Base-by-base conservation (phyloP, 2,329 filamentous ascomycete genomes). In the Spiromastix sp. region DNA sequence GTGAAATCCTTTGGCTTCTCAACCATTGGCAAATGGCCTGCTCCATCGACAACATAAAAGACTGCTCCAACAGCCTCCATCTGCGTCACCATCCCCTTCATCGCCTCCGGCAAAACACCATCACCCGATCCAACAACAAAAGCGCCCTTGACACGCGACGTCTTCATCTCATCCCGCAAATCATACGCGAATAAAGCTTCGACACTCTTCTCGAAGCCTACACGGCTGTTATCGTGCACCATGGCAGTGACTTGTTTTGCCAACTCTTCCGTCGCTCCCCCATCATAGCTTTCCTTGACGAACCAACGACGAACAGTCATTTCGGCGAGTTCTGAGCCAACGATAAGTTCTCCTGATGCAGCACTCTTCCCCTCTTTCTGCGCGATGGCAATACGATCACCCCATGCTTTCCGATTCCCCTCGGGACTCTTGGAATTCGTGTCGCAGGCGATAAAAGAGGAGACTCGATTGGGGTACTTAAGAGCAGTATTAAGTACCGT, bases 251-350 rank as follows among this genome's bases (percentile, higher is more conserved):
- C 80, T 44, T 66, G 66, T 15, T 66, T 60, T 2, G 72, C 69
- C 55, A 70, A 44, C 54, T 55, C 58, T 62, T 77, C 54, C 44
- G 58, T 10, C 46, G 45, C 52, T 56, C 70, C 7, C 49, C 55
- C 17, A 63, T 64, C 75, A 50, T 85, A 84, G 48, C 64, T 69
- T 27, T 66, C 61, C 6, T 61, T 54, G 5, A 70, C 68, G 46
- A 93, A 87, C 85, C 85, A 93, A 12, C 85, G 68, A 37, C 71
- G 66, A 0, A 85, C 80, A 0, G 85, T 93, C 36, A 73, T 59
- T 25, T 71, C 71, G 0, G 85, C 84, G 5, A 93, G 67, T 34
- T 72, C 64, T 30, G 59, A 55, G 17, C 70, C 64, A 22, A 86
- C 80, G 3, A 84, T 72, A 1, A 64, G 53, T 16, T 72, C 71